These are phyloP conservation scores for Podila horticola DNA, from an alignment of 192 early-diverging fungal genomes.

Conservation along the genomic window DNA sequence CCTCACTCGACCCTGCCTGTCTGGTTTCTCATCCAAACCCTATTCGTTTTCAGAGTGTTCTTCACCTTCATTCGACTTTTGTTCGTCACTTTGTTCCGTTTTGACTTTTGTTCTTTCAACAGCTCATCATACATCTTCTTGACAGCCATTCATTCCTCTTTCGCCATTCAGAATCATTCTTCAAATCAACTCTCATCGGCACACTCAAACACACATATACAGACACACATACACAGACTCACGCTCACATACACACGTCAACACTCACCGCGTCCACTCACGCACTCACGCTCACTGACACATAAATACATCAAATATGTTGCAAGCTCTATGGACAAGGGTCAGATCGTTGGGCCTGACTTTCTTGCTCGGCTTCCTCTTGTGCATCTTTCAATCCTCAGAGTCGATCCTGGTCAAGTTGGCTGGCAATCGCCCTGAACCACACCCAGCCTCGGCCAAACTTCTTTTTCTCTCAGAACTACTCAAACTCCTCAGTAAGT, in stretches of 20 bases:
- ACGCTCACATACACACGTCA: background rate
- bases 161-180: background rate
- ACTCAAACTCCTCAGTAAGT: conserved; percentile 49
- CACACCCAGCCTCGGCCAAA: conserved; percentile 51
- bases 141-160: background rate
- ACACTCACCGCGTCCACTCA: background rate
- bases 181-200: no score
- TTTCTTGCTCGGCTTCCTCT: conserved; percentile 41
- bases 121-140: no score
- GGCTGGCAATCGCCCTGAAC: conserved; percentile 43
- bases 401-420: conserved; percentile 52
- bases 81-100: conserved; percentile 5
- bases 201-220: background rate
- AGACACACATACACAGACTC: background rate
- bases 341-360: conserved; percentile 40
- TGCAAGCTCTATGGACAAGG: conserved; percentile 14
- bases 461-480: conserved; percentile 50
- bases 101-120: background rate
- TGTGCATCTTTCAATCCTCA: conserved; percentile 53
- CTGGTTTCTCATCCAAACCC: no score
- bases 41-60: background rate
- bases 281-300: background rate
- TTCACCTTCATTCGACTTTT: background rate
- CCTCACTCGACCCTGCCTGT: no score
- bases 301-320: background rate